Conservation (phyloP, 2,329 filamentous ascomycete genomes). For the Epichloe gansuensis region DNA sequence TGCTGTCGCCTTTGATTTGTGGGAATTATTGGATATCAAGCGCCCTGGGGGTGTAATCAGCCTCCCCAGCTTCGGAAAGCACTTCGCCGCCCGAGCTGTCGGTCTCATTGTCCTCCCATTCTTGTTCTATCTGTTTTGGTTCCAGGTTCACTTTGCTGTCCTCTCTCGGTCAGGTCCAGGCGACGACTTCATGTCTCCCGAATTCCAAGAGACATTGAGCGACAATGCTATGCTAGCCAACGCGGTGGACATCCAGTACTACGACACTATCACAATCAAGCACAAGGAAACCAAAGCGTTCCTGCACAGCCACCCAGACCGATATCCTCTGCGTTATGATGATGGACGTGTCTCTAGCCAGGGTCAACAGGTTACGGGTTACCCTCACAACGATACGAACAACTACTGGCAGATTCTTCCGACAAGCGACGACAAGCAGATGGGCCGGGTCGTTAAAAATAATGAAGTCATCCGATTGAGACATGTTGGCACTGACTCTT, state of each 20-base stretch:
- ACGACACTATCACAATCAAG: slow-evolving; percentile 71
- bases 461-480: slow-evolving; percentile 77
- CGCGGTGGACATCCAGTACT: slow-evolving; percentile 77
- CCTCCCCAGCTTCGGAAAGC: slow-evolving; percentile 70
- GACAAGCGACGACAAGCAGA: slow-evolving; percentile 40
- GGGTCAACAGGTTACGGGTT: slow-evolving; percentile 94
- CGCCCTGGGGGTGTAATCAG: slow-evolving; percentile 68
- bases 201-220: slow-evolving; percentile 92
- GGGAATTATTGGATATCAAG: slow-evolving; percentile 86
- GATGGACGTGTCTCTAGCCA: slow-evolving; percentile 96
- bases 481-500: slow-evolving; percentile 72
- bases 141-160: slow-evolving; percentile 96
- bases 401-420: slow-evolving; percentile 96
- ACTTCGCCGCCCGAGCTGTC: slow-evolving; percentile 77
- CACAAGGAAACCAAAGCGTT: slow-evolving; percentile 98
- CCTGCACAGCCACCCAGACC: slow-evolving; percentile 82
- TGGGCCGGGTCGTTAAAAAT: slow-evolving; percentile 59
- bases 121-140: slow-evolving; percentile 98
- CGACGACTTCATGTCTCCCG: slow-evolving; percentile 97
- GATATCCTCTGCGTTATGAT: slow-evolving; percentile 88
- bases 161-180: slow-evolving; percentile 80
- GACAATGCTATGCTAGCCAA: slow-evolving; percentile 90
- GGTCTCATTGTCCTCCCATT: slow-evolving; percentile 85
- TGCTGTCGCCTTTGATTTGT: slow-evolving; percentile 86
- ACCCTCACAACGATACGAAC: slow-evolving; percentile 97